Conservation (phyloP, 176 grass and related monocot species). For the Cocos nucifera region DNA sequence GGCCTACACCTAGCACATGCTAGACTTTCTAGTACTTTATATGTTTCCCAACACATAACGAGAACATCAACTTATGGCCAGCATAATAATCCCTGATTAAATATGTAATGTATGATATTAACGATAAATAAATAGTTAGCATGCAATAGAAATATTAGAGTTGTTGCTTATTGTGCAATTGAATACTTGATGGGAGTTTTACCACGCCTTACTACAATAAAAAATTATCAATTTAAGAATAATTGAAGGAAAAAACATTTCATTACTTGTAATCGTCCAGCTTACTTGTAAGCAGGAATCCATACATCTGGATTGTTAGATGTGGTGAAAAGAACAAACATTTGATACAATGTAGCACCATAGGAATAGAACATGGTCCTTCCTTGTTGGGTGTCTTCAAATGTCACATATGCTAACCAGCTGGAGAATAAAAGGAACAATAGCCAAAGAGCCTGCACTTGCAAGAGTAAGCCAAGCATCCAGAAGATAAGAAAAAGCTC, state of each 20-base stretch:
- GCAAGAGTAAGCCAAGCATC: not conserved
- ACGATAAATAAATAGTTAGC: not conserved
- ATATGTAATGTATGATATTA: not conserved
- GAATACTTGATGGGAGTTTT: not conserved
- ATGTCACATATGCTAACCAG: slow-evolving; percentile 94
- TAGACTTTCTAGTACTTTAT: too few species aligned
- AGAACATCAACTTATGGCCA: not conserved
- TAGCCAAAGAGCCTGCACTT: slow-evolving; percentile 63
- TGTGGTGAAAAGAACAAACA: slow-evolving; percentile 98
- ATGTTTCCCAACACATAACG: too few species aligned
- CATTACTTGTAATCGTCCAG: slow-evolving; percentile 8
- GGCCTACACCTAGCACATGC: too few species aligned
- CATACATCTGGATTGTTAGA: slow-evolving; percentile 99
- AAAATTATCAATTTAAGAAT: slow-evolving; percentile 5
- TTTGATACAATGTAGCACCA: slow-evolving; percentile 77
- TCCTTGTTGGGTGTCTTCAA: slow-evolving; percentile 87
- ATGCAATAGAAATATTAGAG: too few species aligned
- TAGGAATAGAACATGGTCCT: slow-evolving; percentile 69
- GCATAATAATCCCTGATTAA: not conserved
- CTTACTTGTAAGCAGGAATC: slow-evolving; percentile 98
- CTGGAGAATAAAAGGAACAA: slow-evolving; percentile 91
- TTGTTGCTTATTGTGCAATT: not conserved
- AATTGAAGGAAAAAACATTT: slow-evolving; percentile 21
- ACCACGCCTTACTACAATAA: too few species aligned
- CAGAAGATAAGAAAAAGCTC: too few species aligned